phyloP scores from a whole-genome alignment of 176 grass and related monocot species.

The Oryza australiensis region DNA sequence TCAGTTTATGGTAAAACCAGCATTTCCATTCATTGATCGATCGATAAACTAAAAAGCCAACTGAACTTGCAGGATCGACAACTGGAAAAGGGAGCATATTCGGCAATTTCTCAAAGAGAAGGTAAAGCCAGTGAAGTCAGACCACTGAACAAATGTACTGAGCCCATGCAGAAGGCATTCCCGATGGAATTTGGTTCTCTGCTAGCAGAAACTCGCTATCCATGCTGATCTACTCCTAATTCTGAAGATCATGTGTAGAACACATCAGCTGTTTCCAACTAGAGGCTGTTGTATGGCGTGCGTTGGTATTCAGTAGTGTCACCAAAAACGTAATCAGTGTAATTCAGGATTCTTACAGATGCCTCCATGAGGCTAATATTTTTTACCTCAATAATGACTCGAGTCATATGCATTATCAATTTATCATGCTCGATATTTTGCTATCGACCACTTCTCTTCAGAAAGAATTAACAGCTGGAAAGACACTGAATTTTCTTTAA shows the following conservation, averaged over 20 bases:
- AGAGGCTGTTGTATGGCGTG: neutral
- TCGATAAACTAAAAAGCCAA: constrained; percentile 6
- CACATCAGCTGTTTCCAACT: neutral
- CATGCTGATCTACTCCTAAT: neutral
- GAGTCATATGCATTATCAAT: neutral
- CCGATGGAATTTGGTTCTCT: neutral
- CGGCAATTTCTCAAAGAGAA: constrained; percentile 85
- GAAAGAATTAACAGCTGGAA: neutral
- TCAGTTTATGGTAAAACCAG: neutral
- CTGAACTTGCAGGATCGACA: constrained; percentile 78
- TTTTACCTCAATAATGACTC: constrained; percentile 2
- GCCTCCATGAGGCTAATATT: neutral
- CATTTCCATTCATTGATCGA: neutral
- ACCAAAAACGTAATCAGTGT: neutral
- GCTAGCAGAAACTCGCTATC: neutral
- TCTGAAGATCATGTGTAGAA: constrained; percentile 2
- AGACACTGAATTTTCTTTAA: neutral
- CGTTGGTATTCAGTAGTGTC: neutral
- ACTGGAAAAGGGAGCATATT: constrained; percentile 98
- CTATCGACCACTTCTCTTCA: neutral
- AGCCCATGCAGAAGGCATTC: neutral
- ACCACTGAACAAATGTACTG: constrained; percentile 26
- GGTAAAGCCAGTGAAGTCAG: constrained; percentile 55
- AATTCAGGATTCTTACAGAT: neutral
- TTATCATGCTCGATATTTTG: neutral